These are phyloP conservation scores for Calonectria pseudoturangicola DNA, from an alignment of 2,329 filamentous ascomycete species.

Conservation along the genomic window DNA sequence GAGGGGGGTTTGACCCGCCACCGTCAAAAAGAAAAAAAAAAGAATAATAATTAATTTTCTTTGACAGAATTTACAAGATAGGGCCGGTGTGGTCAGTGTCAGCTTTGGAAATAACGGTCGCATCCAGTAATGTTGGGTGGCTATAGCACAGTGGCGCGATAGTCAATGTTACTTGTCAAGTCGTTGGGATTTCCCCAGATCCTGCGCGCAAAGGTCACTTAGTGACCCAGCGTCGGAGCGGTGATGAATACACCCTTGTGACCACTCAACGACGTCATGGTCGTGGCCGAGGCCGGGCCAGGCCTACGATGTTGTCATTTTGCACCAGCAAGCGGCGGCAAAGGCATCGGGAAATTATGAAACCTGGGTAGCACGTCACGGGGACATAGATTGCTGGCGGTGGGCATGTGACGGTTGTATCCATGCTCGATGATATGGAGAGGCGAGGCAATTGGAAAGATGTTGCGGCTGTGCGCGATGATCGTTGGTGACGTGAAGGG, in stretches of 20 bases:
- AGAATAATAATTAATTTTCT: background rate
- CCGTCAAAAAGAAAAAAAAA: background rate
- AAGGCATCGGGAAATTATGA: constrained; percentile 46
- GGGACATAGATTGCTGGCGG: constrained; percentile 29
- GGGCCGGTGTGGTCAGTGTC: background rate
- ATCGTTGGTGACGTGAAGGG: constrained; percentile 16
- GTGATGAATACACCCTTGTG: constrained; percentile 45
- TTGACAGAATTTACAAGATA: background rate
- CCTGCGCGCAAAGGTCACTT: constrained; percentile 39
- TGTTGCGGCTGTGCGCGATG: constrained; percentile 38
- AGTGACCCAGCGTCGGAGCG: constrained; percentile 36
- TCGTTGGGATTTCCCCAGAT: constrained; percentile 31
- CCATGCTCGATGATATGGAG: constrained; percentile 22
- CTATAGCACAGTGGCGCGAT: constrained; percentile 31
- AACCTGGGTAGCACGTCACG: constrained; percentile 51
- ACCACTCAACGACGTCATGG: constrained; percentile 49
- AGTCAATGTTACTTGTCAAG: constrained; percentile 26
- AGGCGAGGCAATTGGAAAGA: constrained; percentile 31
- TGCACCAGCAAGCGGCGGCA: constrained; percentile 44
- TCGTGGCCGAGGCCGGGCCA: constrained; percentile 32
- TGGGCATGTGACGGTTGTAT: constrained; percentile 26
- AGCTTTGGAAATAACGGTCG: background rate
- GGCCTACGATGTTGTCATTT: constrained; percentile 37
- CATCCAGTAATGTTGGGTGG: constrained; percentile 17
- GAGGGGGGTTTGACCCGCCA: background rate